Base-by-base conservation (phyloP, 805 yeast species). In the Danielozyma ontarioensis region DNA sequence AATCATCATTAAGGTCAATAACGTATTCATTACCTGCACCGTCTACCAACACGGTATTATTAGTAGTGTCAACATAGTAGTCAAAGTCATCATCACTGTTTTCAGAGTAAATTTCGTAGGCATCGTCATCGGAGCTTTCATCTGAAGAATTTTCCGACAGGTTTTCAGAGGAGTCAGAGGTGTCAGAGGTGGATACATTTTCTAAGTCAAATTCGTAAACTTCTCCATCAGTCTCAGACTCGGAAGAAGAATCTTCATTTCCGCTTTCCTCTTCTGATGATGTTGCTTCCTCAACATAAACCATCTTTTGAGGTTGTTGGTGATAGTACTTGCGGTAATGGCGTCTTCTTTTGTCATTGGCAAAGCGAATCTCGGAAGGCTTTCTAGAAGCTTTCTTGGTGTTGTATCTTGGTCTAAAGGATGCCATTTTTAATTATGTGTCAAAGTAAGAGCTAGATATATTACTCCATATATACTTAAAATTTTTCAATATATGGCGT, bases 231-330 rank as follows among this genome's bases (percentile, higher is more conserved):
- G 35, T 37, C 17, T 36, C 45, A 13, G 34, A 37, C n/a, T 34
- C 36, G 17, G 32, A 22, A 6, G 8, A 6, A 19, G 8, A 27
- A 15, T 23, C 27, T n/a, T 35, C 39, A 13, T 10, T 19, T 10
- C 6, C 22, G 10, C 31, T 25, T 10, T 35, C 39, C 29, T 55
- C 64, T 13, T 51, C 50, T 24, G 60, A 67, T 32, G 62, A 55
- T 29, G 55, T 62, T 19, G 72, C 71, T 44, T 66, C 72, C 51
- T 66, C 72, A 22, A 66, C 65, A 37, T 49, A 64, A n/a, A 62
- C 69, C 27, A 46, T 49, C 12, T 53, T 50, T 7, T 59, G 44
- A 8, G 65, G 68, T 41, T 62, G 66, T 27, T 51, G 48, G 35
- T 60, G 57, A 39, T 48, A 55, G 42, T 62, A 57, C 19, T 50